phyloP scores from a whole-genome alignment of 306 rosid species.

The Sesbania bispinosa region DNA sequence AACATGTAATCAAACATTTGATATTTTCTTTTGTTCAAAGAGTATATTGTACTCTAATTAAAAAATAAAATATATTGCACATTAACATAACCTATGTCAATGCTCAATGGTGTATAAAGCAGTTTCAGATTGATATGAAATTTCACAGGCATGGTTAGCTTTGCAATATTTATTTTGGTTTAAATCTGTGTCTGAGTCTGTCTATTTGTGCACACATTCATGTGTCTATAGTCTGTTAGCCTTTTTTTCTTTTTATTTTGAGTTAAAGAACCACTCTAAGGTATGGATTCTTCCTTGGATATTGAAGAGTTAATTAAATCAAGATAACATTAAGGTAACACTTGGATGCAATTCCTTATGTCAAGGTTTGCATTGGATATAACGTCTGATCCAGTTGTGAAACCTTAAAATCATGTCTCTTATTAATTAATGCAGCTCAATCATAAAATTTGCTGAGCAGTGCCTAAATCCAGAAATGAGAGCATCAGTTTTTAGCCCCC shows the following conservation, averaged over 20 bases:
- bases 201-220: background rate
- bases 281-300: slow-evolving; percentile 14
- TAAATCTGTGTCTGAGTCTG: background rate
- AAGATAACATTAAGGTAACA: slow-evolving; percentile 16
- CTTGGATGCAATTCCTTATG: slow-evolving; percentile 2
- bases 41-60: background rate
- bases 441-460: slow-evolving; percentile 84
- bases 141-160: background rate
- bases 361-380: slow-evolving; percentile 4
- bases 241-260: background rate
- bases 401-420: slow-evolving; percentile 12
- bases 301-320: background rate
- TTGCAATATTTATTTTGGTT: background rate
- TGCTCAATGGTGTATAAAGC: background rate
- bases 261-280: background rate
- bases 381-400: slow-evolving; percentile 5
- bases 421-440: slow-evolving; percentile 60
- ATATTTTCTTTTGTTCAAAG: background rate
- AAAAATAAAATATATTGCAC: background rate
- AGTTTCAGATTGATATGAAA: background rate
- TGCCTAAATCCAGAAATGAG: slow-evolving; percentile 73
- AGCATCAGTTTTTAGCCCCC: slow-evolving; percentile 85
- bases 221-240: background rate
- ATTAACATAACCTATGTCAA: background rate
- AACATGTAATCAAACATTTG: background rate